Evolutionary conservation across 306 rosid species (phyloP).

Genomic region (Citrullus colocynthis): DNA sequence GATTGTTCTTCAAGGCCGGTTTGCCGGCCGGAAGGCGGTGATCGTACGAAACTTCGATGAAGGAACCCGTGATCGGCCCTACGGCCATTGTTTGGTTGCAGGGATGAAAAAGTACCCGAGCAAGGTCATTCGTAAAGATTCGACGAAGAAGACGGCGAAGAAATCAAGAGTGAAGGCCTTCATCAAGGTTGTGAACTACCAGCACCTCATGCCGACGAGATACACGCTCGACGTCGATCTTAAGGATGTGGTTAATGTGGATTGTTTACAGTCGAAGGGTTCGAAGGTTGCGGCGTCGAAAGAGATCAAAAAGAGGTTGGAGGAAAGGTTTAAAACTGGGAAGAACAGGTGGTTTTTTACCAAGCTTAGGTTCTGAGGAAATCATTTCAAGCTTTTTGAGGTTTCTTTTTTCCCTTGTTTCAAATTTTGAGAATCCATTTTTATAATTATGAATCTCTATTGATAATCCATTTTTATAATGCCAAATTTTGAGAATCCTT

Average conservation of each 20-base stretch:
- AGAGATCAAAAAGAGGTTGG: conserved; percentile 33
- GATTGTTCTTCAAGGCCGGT: conserved; percentile 34
- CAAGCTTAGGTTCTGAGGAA: conserved; percentile 31
- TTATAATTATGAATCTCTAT: not conserved
- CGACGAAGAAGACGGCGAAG: conserved; percentile 39
- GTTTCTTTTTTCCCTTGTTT: not conserved
- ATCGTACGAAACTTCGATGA: conserved; percentile 35
- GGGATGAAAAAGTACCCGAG: conserved; percentile 36
- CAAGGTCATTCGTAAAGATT: conserved; percentile 37
- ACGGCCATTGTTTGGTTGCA: conserved; percentile 37
- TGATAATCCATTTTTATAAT: not conserved
- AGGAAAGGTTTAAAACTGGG: conserved; percentile 41
- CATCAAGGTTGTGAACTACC: conserved; percentile 38
- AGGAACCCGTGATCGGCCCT: conserved; percentile 34
- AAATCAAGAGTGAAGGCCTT: conserved; percentile 36
- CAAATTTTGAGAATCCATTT: not conserved
- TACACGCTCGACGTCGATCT: conserved; percentile 41
- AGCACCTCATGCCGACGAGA: conserved; percentile 34
- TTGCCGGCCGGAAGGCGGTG: conserved; percentile 42
- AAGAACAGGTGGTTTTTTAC: conserved; percentile 46
- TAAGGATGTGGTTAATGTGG: conserved; percentile 26
- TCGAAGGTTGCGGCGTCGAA: conserved; percentile 30
- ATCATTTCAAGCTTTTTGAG: not conserved
- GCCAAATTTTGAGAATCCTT: not conserved
- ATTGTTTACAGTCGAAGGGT: conserved; percentile 22